Conservation (phyloP, 192 early-diverging fungal species). For the Chytriomyces sp. region DNA sequence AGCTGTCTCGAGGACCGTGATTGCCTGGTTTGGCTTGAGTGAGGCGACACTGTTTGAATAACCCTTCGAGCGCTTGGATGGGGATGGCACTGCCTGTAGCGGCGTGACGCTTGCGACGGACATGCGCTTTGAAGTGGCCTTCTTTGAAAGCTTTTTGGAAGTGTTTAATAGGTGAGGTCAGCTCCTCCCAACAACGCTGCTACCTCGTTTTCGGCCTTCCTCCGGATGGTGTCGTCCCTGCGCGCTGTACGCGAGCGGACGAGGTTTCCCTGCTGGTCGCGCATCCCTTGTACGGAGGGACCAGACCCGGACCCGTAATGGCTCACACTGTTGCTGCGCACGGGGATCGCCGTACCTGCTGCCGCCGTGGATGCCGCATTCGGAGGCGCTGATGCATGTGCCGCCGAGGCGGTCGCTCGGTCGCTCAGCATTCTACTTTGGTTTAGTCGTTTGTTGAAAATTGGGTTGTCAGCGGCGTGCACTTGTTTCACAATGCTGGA, state of each 20-base stretch:
- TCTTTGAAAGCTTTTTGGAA: conserved; percentile 4
- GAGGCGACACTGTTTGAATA: conserved; percentile 87
- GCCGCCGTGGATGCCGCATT: no score
- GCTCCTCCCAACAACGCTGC: not conserved
- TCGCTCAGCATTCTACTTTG: no score
- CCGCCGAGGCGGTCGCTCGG: no score
- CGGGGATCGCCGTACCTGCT: not conserved
- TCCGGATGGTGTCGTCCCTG: conserved; percentile 53
- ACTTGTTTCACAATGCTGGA: no score
- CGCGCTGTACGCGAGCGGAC: conserved; percentile 41
- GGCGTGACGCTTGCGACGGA: conserved; percentile 6
- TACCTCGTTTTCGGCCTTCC: conserved; percentile 54
- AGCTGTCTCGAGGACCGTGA: conserved; percentile 68
- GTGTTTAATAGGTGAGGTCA: not conserved
- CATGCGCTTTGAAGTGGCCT: conserved; percentile 22
- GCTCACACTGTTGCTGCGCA: not conserved
- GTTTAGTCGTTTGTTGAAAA: no score
- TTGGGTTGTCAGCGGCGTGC: no score
- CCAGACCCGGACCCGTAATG: not conserved
- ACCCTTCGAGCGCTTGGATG: not conserved
- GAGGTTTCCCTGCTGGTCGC: conserved; percentile 7
- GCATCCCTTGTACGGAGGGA: not conserved
- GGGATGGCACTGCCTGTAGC: not conserved
- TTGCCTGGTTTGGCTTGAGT: conserved; percentile 82
- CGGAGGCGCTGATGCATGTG: no score